Conservation (phyloP, 1,284 basidiomycete species). For the Apiotrichum veenhuisii region DNA sequence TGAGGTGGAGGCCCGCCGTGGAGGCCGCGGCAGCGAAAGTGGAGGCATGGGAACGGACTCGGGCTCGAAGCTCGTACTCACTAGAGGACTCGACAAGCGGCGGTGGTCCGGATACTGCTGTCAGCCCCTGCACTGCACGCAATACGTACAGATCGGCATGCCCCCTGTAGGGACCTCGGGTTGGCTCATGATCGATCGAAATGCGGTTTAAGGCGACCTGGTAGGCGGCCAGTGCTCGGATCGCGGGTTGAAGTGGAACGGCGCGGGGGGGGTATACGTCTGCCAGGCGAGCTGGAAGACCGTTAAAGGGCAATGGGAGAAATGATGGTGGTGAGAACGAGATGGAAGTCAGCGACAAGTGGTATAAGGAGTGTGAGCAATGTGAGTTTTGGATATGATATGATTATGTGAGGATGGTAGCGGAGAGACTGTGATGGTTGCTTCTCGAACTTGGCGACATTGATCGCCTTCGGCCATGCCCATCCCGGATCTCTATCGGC, state of each 20-base stretch:
- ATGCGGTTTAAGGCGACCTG: too few relatives aligned
- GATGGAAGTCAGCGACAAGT: not conserved
- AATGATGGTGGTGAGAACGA: not conserved
- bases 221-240: too few relatives aligned
- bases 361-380: not conserved
- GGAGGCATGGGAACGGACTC: too few relatives aligned
- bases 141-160: slow-evolving; percentile 39
- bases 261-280: too few relatives aligned
- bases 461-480: too few relatives aligned
- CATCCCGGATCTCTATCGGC: too few relatives aligned
- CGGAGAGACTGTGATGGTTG: not conserved
- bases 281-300: too few relatives aligned
- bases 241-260: too few relatives aligned
- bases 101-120: slow-evolving; percentile 47
- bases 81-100: slow-evolving; percentile 41
- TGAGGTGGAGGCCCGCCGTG: not conserved
- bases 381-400: too few relatives aligned
- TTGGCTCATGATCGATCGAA: slow-evolving; percentile 4
- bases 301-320: too few relatives aligned
- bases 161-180: slow-evolving; percentile 17
- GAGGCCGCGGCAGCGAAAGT: not conserved
- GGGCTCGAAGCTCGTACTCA: slow-evolving; percentile 18
- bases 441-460: too few relatives aligned
- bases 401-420: too few relatives aligned
- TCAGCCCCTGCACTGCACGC: not conserved